Percentiles rank a stretch among this genome's conserved stretches.
These are phyloP conservation scores for Omphalotus olearius DNA, from an alignment of 1,284 basidiomycete genomes.

Conservation along the genomic window DNA sequence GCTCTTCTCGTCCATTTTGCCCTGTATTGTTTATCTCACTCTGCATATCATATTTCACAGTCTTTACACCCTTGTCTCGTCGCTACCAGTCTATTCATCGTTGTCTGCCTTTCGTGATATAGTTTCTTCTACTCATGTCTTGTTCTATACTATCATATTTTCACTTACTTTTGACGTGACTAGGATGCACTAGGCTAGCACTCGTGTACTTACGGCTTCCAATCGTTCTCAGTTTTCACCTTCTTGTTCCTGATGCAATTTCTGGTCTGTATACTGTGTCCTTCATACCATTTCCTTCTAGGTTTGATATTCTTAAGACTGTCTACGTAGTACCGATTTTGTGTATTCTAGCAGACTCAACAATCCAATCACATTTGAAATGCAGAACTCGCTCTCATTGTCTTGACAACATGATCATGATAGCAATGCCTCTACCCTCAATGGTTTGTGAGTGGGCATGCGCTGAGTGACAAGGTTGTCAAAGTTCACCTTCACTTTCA, in stretches of 20 bases:
- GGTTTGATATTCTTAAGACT: background rate
- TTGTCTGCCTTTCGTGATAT: background rate
- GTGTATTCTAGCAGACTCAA: conserved; percentile 2
- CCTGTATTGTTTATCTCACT: conserved; percentile 8
- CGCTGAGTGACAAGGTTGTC: too few species aligned
- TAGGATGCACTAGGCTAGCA: background rate
- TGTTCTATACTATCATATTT: background rate
- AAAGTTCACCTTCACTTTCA: too few species aligned
- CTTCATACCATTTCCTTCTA: background rate
- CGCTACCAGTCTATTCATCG: background rate
- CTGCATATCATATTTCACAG: conserved; percentile 7
- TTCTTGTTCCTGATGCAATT: conserved; percentile 4
- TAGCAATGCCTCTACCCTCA: too few species aligned
- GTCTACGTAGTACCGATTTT: conserved; percentile 2
- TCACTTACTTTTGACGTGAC: too few species aligned
- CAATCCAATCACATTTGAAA: too few species aligned
- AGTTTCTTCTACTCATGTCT: background rate
- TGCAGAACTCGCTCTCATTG: too few species aligned
- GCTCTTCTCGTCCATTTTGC: background rate
- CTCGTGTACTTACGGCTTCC: background rate
- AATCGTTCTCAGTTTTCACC: background rate
- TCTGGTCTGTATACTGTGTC: conserved; percentile 6
- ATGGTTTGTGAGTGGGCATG: too few species aligned
- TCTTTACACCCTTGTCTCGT: background rate
- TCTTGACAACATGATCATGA: too few species aligned